phyloP scores from a whole-genome alignment of 2,329 filamentous ascomycete species.

The Boeremia lycopersici region DNA sequence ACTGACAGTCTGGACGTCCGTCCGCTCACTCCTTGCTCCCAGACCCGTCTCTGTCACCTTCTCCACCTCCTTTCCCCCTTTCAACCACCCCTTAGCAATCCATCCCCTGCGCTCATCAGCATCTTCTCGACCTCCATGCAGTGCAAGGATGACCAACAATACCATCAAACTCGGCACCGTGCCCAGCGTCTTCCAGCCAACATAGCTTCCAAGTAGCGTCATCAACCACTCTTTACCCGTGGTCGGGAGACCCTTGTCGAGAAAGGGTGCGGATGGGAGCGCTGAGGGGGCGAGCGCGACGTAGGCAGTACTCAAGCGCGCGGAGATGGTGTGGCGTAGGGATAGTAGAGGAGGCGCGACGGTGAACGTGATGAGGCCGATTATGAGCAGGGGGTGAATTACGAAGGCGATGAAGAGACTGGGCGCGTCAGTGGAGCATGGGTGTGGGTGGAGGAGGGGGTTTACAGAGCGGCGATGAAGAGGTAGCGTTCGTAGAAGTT shows the following conservation, averaged over 20 bases:
- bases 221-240: not conserved
- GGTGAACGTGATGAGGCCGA: constrained; percentile 6
- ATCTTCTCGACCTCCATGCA: not conserved
- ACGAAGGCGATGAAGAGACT: constrained; percentile 3
- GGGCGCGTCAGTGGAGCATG: not conserved
- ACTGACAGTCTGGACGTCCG: constrained; percentile 3
- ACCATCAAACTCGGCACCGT: constrained; percentile 1
- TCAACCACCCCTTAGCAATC: not conserved
- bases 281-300: not conserved
- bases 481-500: not conserved
- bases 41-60: not conserved
- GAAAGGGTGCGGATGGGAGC: not conserved
- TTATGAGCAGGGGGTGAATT: constrained; percentile 2
- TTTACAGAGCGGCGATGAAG: not conserved
- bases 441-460: not conserved
- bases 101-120: not conserved
- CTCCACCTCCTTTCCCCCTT: not conserved
- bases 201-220: not conserved
- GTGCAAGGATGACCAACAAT: not conserved
- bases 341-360: constrained; percentile 7
- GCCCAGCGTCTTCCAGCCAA: constrained; percentile 5
- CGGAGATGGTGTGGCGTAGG: not conserved
- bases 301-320: not conserved
- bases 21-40: not conserved
- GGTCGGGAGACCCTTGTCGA: not conserved